phyloP scores from a whole-genome alignment of 1,284 basidiomycete species.

The Mycosarcoma mackinlayi region DNA sequence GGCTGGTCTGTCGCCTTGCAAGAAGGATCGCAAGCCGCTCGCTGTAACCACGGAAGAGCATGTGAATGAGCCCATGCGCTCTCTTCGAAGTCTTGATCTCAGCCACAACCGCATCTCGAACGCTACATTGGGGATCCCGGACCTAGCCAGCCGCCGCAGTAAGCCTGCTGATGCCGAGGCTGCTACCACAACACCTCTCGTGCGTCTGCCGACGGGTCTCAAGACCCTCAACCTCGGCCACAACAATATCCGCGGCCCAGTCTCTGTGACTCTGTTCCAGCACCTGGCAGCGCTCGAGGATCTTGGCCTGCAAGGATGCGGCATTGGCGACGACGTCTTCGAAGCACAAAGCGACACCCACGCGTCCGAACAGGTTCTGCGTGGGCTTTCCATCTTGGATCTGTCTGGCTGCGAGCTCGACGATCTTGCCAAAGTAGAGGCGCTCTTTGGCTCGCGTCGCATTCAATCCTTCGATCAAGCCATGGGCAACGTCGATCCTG shows the following conservation, averaged over 20 bases:
- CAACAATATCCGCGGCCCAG: conserved; percentile 57
- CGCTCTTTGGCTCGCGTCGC: conserved; percentile 49
- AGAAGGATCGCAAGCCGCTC: conserved; percentile 35
- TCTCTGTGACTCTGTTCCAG: conserved; percentile 41
- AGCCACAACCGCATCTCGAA: conserved; percentile 56
- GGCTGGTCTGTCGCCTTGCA: conserved; percentile 49
- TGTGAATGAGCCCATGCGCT: conserved; percentile 30
- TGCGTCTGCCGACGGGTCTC: conserved; percentile 47
- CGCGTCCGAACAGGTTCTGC: conserved; percentile 20
- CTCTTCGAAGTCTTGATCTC: conserved; percentile 51
- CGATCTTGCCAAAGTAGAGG: conserved; percentile 48
- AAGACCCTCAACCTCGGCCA: conserved; percentile 50
- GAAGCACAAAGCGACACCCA: not conserved
- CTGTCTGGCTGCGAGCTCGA: conserved; percentile 59
- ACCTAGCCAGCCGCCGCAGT: conserved; percentile 29
- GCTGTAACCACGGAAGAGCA: not conserved
- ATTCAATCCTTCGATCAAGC: conserved; percentile 39
- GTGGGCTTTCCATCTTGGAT: conserved; percentile 47
- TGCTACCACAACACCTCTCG: not conserved
- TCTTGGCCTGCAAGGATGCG: conserved; percentile 57
- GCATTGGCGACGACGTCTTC: conserved; percentile 58
- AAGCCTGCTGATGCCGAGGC: conserved; percentile 4
- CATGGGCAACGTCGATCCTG: conserved; percentile 20
- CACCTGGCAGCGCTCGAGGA: conserved; percentile 40
- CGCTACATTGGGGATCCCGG: conserved; percentile 41